Evolutionary conservation across 306 rosid species (phyloP), one percentile per base, ranked within the genome.

Genomic region (Echinosophora koreensis): DNA sequence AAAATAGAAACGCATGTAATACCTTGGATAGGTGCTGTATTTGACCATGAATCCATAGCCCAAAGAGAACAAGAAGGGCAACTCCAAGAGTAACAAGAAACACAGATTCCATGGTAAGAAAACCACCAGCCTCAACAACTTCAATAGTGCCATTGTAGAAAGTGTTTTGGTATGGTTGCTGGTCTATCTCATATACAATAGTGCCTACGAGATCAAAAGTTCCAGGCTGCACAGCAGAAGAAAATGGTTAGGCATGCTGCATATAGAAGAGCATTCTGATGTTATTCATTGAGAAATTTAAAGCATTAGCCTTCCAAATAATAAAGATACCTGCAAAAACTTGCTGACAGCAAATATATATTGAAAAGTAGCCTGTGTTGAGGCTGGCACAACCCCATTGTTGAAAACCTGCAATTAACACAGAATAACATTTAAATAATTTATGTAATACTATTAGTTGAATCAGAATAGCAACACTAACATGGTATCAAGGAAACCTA

Each of bases 171-270:
- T 84, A 89, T 67, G 91, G 88, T 22, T 83, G 88, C 67, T 95
- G 90, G 39, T 92, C 97, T 27, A 92, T 88, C 84, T 95, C 97
- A 67, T 95, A 92, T 14, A 88, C 22, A 59, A 92, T 82, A 56
- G 93, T 83, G 52, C 97, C 97, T 47, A 92, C 97, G 49, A 95
- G 97, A 87, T 95, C 97, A 89, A 89, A 95, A 60, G 81, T 86
- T 57, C 97, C 99, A 44, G 97, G 88, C 99, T 95, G 88, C 86
- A 87, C 41, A 72, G 41, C 59, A 60, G 51, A 78, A 30, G 32
- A 78, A 52, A 44, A 73, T 18, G 38, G 66, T 80, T 58, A 60
- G 9, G 47, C 13, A 62, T 59, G 27, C 57, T 51, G 58, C 34
- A 62, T 5, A 64, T 42, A 38, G 17, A 73, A 63, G 41, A 50